Evolutionary conservation across 495 filamentous ascomycete species (phyloP).

Genomic region (Penicillium antarcticum): DNA sequence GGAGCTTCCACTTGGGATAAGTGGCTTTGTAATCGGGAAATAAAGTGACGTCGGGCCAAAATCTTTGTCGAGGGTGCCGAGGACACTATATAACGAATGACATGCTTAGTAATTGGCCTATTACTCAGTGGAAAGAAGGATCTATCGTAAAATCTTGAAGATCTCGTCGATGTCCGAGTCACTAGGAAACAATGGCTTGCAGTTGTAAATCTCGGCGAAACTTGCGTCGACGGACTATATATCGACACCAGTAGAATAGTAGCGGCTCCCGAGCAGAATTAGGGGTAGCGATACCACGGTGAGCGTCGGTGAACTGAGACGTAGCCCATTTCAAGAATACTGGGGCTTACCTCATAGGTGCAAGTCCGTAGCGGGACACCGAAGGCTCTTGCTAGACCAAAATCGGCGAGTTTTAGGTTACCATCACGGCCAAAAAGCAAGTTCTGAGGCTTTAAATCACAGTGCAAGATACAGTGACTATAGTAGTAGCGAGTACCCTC

Average conservation of each 20-base stretch:
- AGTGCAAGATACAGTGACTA: slow-evolving; percentile 87
- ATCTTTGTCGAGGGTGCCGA: slow-evolving; percentile 86
- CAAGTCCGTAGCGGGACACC: slow-evolving; percentile 94
- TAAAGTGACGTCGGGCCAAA: slow-evolving; percentile 95
- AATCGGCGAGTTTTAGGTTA: slow-evolving; percentile 95
- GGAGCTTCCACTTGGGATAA: slow-evolving; percentile 92
- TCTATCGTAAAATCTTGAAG: slow-evolving; percentile 96
- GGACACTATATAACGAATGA: slow-evolving; percentile 55
- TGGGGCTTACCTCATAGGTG: slow-evolving; percentile 73
- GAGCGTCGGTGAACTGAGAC: slow-evolving; percentile 56
- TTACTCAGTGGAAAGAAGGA: background rate
- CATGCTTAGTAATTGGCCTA: slow-evolving; percentile 1
- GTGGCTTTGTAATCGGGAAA: slow-evolving; percentile 96
- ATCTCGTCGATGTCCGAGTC: slow-evolving; percentile 99
- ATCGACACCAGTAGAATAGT: slow-evolving; percentile 97
- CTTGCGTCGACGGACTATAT: slow-evolving; percentile 99
- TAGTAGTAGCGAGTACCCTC: slow-evolving; percentile 93
- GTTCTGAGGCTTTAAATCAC: slow-evolving; percentile 97
- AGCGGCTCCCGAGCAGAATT: slow-evolving; percentile 91
- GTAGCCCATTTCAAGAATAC: background rate
- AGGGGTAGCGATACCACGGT: slow-evolving; percentile 92
- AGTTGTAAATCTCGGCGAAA: slow-evolving; percentile 99
- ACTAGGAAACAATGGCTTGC: slow-evolving; percentile 95
- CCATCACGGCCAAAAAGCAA: slow-evolving; percentile 90
- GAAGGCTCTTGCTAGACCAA: slow-evolving; percentile 92